These are phyloP conservation scores for Fusarium ambrosium DNA, from an alignment of 2,329 filamentous ascomycete genomes.

Conservation along the genomic window DNA sequence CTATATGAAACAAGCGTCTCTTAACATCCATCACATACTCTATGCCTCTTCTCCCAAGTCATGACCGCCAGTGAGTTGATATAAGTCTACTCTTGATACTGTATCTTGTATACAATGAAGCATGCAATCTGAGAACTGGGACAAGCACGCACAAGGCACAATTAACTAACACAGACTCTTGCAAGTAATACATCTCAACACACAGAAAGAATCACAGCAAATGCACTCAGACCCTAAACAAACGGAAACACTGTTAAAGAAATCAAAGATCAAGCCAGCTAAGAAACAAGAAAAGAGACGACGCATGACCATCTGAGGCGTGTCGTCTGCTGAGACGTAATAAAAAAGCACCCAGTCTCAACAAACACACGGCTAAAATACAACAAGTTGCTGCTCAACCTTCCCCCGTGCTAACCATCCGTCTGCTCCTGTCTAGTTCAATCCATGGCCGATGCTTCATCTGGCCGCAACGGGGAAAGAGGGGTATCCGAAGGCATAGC, in stretches of 20 bases:
- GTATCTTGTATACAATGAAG: not conserved
- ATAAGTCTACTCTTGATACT: not conserved
- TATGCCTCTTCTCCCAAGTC: not conserved
- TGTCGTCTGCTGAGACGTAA: conserved; percentile 50
- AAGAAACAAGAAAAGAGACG: conserved; percentile 53
- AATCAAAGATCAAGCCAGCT: conserved; percentile 56
- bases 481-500: conserved; percentile 48
- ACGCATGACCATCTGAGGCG: conserved; percentile 50
- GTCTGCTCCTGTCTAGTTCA: conserved; percentile 53
- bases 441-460: conserved; percentile 51
- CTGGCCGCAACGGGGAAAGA: conserved; percentile 43
- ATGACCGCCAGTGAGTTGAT: not conserved
- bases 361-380: conserved; percentile 56
- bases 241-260: conserved; percentile 47
- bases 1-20: conserved; percentile 43
- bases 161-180: conserved; percentile 15
- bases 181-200: not conserved
- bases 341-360: conserved; percentile 50
- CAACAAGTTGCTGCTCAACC: conserved; percentile 53
- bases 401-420: conserved; percentile 46
- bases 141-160: not conserved
- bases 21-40: conserved; percentile 20
- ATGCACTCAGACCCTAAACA: conserved; percentile 27
- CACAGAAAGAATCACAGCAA: not conserved
- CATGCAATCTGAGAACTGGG: not conserved